These are phyloP conservation scores for Fraxinus velutina DNA, from an alignment of 305 asterid genomes.

Conservation along the genomic window DNA sequence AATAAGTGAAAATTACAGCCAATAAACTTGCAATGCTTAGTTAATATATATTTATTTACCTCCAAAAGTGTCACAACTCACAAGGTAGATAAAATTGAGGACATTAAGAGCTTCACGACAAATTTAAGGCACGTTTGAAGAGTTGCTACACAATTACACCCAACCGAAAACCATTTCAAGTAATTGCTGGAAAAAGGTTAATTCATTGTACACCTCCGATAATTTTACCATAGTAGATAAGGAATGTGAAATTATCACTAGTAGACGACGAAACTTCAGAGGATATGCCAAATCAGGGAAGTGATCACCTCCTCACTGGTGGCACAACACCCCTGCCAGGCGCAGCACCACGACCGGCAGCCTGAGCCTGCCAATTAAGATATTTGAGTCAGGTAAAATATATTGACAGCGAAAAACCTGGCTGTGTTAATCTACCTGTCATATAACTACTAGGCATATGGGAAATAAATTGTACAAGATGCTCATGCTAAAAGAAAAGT, in stretches of 20 bases:
- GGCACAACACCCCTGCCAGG: slow-evolving; percentile 84
- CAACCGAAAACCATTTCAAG: background rate
- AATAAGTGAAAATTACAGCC: background rate
- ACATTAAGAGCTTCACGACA: background rate
- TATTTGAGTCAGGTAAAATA: slow-evolving; percentile 16
- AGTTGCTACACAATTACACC: slow-evolving; percentile 19
- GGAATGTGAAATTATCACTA: background rate
- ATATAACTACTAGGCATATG: background rate
- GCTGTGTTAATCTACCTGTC: background rate
- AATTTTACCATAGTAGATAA: slow-evolving; percentile 5
- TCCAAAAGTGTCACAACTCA: background rate
- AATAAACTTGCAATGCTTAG: background rate
- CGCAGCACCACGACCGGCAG: slow-evolving; percentile 78
- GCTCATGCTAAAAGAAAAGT: background rate
- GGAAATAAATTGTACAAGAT: background rate
- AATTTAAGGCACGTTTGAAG: slow-evolving; percentile 8
- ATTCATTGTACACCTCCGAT: slow-evolving; percentile 18
- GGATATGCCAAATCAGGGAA: background rate
- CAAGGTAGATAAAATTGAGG: background rate
- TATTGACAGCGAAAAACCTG: background rate
- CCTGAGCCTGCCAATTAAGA: slow-evolving; percentile 60
- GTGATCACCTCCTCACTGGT: slow-evolving; percentile 70
- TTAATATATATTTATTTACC: background rate
- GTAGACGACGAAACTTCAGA: slow-evolving; percentile 14
- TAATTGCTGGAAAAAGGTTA: slow-evolving; percentile 11